These are phyloP conservation scores for Lentinula guzmanii DNA, from an alignment of 768 basidiomycete species.

Conservation along the genomic window DNA sequence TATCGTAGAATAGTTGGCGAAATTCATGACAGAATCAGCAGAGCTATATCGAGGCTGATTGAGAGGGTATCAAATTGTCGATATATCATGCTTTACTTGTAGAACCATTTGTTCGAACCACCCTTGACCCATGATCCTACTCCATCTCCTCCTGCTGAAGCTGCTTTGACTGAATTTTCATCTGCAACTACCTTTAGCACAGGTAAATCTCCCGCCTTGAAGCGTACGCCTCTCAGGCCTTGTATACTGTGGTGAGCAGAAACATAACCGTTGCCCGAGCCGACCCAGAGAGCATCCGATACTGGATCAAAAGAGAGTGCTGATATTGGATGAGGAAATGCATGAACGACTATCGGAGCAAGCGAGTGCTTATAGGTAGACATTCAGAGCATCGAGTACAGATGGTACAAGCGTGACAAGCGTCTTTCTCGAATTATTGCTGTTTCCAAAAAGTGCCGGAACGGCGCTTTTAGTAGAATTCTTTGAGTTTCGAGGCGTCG, in stretches of 20 bases:
- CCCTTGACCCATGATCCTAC: conserved; percentile 81
- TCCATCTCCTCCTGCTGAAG: conserved; percentile 40
- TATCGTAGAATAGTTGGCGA: conserved; percentile 41
- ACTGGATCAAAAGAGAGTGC: conserved; percentile 87
- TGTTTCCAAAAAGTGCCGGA: no score
- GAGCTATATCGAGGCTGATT: conserved; percentile 16
- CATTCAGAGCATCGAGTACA: conserved; percentile 9
- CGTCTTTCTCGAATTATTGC: no score
- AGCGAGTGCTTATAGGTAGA: conserved; percentile 26
- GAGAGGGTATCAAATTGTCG: background rate
- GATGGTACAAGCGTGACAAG: no score
- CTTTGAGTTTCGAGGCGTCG: no score
- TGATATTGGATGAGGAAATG: conserved; percentile 51
- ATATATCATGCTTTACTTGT: background rate
- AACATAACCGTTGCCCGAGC: conserved; percentile 65
- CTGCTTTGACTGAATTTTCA: conserved; percentile 71
- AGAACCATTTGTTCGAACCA: conserved; percentile 80
- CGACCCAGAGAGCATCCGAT: conserved; percentile 87
- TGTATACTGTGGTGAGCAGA: conserved; percentile 55
- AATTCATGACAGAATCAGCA: conserved; percentile 28
- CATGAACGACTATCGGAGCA: conserved; percentile 23
- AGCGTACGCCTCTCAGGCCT: conserved; percentile 65
- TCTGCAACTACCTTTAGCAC: conserved; percentile 75
- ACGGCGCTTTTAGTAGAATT: no score
- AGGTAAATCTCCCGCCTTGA: conserved; percentile 62